Evolutionary conservation across 1,139 yeast species (phyloP).

Genomic region (Arxiozyma slooffiae): DNA sequence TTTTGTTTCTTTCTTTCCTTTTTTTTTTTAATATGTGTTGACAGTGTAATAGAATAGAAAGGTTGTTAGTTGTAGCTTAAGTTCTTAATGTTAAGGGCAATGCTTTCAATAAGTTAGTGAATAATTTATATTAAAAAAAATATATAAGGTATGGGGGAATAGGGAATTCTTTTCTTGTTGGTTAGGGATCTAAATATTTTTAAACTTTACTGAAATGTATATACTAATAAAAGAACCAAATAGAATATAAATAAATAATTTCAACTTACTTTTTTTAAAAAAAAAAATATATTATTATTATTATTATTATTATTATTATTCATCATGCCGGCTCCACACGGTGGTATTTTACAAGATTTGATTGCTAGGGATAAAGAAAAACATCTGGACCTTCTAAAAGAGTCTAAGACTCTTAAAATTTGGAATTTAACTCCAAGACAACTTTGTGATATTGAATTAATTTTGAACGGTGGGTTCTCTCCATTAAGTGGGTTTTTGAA

Average conservation of each 20-base stretch:
- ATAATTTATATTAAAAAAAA: no score
- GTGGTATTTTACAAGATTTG: constrained; percentile 79
- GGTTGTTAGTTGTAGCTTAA: background rate
- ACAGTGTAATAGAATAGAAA: background rate
- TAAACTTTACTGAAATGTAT: no score
- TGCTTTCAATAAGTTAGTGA: no score
- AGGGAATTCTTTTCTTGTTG: no score
- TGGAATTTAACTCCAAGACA: constrained; percentile 67
- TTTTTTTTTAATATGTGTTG: background rate
- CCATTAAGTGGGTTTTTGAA: constrained; percentile 85
- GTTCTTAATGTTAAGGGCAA: background rate
- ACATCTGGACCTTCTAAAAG: constrained; percentile 46
- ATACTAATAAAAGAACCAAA: no score
- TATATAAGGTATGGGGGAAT: no score
- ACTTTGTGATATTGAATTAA: constrained; percentile 77
- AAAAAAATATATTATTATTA: background rate
- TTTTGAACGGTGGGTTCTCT: constrained; percentile 91
- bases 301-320: no score
- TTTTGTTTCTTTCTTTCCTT: no score
- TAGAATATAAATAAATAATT: no score
- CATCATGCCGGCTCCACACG: constrained; percentile 47
- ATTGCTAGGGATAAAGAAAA: constrained; percentile 67
- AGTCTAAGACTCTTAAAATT: constrained; percentile 36
- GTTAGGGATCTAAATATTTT: no score
- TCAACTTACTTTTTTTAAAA: no score